These are phyloP conservation scores for Microdochium trichocladiopsis DNA, from an alignment of 2,329 filamentous ascomycete species.

Conservation along the genomic window DNA sequence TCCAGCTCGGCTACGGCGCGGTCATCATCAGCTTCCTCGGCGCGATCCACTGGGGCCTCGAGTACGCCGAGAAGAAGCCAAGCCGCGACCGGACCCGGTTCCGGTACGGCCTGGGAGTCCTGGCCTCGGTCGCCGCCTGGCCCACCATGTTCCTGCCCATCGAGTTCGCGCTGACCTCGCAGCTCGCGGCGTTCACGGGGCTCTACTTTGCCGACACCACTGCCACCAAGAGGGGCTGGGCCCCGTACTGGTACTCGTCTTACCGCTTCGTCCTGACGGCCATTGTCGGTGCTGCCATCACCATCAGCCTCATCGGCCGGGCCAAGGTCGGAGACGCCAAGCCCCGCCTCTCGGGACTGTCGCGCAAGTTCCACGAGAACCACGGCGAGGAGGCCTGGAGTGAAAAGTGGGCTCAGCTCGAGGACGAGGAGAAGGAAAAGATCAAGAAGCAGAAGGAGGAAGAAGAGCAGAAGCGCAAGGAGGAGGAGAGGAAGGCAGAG, in stretches of 20 bases:
- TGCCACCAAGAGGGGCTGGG: conserved; percentile 68
- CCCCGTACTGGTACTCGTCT: conserved; percentile 76
- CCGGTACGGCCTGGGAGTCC: conserved; percentile 77
- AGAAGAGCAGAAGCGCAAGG: conserved; percentile 27
- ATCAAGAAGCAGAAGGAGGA: conserved; percentile 29
- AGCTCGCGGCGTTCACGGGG: conserved; percentile 78
- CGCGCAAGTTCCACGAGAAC: conserved; percentile 29
- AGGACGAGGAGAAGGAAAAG: conserved; percentile 31
- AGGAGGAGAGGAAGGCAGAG: conserved; percentile 16
- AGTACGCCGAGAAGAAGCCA: conserved; percentile 67
- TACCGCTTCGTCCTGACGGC: conserved; percentile 93
- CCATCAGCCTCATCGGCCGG: conserved; percentile 73
- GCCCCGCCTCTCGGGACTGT: conserved; percentile 26
- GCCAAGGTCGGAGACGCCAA: conserved; percentile 57
- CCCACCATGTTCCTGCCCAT: conserved; percentile 79
- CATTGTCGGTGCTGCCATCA: conserved; percentile 76
- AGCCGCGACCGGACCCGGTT: conserved; percentile 58
- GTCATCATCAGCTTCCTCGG: conserved; percentile 92
- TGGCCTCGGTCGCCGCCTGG: conserved; percentile 79
- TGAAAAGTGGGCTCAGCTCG: conserved; percentile 38
- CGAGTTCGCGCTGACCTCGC: conserved; percentile 77
- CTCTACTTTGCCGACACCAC: conserved; percentile 80
- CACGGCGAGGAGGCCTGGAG: conserved; percentile 23
- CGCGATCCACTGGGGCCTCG: conserved; percentile 87
- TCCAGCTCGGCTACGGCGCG: conserved; percentile 88